A percentile compares a stretch with the other conserved stretches of the same genome.
phyloP scores from a whole-genome alignment of 1,284 basidiomycete species.

The Porodaedalea pini region DNA sequence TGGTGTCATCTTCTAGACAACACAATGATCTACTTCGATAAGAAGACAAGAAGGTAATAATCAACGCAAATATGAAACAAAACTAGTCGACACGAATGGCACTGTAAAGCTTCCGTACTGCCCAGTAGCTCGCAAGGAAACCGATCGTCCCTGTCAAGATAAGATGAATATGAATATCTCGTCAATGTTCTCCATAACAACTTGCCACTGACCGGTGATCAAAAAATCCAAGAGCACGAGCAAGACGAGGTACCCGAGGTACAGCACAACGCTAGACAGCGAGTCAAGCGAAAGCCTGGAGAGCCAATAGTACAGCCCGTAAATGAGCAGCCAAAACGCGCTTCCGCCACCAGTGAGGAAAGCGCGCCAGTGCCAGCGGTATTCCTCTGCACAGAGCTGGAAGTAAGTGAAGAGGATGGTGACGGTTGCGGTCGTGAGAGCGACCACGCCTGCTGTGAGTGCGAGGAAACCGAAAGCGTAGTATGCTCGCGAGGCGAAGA shows the following conservation, averaged over 20 bases:
- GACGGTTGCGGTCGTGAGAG: conserved; percentile 85
- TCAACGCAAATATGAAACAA: neutral
- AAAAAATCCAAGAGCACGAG: conserved; percentile 83
- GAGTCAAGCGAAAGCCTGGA: conserved; percentile 83
- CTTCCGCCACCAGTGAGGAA: conserved; percentile 94
- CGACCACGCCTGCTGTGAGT: conserved; percentile 82
- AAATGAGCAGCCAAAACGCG: conserved; percentile 88
- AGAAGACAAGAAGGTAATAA: neutral
- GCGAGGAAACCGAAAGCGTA: conserved; percentile 96
- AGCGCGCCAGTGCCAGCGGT: conserved; percentile 96
- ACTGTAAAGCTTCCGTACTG: conserved; percentile 75
- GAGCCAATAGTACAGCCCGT: conserved; percentile 86
- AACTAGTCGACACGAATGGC: conserved; percentile 71
- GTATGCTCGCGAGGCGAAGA: conserved; percentile 92
- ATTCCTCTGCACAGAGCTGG: conserved; percentile 92
- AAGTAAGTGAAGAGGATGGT: conserved; percentile 92
- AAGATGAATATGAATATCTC: conserved; percentile 16
- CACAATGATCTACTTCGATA: no score
- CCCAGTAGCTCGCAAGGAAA: conserved; percentile 86
- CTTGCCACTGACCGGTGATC: conserved; percentile 62
- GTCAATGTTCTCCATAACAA: neutral
- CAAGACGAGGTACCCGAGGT: conserved; percentile 88
- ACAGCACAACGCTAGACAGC: conserved; percentile 80
- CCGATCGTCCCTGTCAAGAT: conserved; percentile 67
- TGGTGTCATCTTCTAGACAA: neutral